Evolutionary conservation across 1,139 yeast species (phyloP), one percentile per base, ranked within the genome.

Genomic region (Trichomonascaceae sp.): DNA sequence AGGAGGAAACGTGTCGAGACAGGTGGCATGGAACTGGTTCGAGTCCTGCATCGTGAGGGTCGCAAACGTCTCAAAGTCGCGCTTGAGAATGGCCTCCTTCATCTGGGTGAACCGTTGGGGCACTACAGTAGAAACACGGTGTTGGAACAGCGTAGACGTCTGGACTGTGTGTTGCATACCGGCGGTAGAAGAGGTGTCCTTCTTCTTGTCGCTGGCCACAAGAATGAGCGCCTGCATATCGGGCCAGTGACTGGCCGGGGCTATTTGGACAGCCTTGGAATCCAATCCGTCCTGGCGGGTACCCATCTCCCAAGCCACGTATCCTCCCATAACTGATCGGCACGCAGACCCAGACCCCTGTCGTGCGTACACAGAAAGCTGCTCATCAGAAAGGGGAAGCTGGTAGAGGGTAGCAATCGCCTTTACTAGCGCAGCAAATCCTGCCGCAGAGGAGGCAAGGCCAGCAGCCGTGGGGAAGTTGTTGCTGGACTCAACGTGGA

Each of bases 401-500:
- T 80, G 57, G 59, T 74, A 89, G 40, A 89, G 67, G 51, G 70
- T 70, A 16, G 98, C 87, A 51, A 89, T 73, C 17, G 96, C 85
- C 32, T 73, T 72, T 22, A 89, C 93, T 44, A 89, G 68, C 4
- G 98, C 98, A 32, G 98, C 96, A 58, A 85, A 87, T 0, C 99
- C 99, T 8, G 97, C 96, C 8, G 98, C 98, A 5, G 94, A 80
- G 1, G 96, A 84, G 0, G 98, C 98, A 45, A 89, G 70, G 2
- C 98, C 98, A 13, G 98, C 98, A 27, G 98, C 98, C 17, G 98
- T 89, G 33, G 99, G 99, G 68, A 89, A 89, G 61, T 92, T 92
- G 65, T 89, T 89, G 55, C 84, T 94, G 15, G 93, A 77, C 4
- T 82, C 93, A 47, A 89, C 80, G 51, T 78, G 87, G 39, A 89